Conservation (phyloP, 257 asterid genomes). For the Cynanchum wilfordii region DNA sequence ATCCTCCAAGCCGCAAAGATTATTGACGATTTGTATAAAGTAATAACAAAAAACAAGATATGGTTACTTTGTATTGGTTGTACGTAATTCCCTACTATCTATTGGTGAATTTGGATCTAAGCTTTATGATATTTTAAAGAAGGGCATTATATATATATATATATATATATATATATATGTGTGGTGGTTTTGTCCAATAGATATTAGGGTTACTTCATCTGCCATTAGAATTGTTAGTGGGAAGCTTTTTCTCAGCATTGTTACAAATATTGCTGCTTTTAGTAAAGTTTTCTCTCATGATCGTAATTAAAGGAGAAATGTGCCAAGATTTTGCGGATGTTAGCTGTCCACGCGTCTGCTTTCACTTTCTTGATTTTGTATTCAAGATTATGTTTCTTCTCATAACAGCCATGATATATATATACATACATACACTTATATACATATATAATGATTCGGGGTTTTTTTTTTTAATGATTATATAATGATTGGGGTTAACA, state of each 20-base stretch:
- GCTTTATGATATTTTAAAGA: slow-evolving; percentile 9
- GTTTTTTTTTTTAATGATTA: too few species aligned
- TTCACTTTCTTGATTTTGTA: slow-evolving; percentile 20
- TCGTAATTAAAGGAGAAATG: not conserved
- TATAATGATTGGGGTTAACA: too few species aligned
- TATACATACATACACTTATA: too few species aligned
- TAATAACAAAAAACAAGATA: not conserved
- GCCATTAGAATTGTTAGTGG: slow-evolving; percentile 32
- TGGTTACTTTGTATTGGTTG: not conserved
- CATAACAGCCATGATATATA: not conserved
- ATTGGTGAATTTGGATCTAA: slow-evolving; percentile 20
- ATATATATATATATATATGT: too few species aligned
- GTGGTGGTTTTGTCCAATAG: slow-evolving; percentile 19
- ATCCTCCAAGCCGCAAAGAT: slow-evolving; percentile 17
- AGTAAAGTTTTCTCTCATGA: slow-evolving; percentile 26
- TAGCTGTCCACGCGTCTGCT: slow-evolving; percentile 30
- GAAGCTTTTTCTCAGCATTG: slow-evolving; percentile 20
- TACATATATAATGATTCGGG: too few species aligned
- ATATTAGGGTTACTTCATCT: slow-evolving; percentile 20
- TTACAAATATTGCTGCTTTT: slow-evolving; percentile 20
- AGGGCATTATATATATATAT: slow-evolving; percentile 5
- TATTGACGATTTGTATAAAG: not conserved
- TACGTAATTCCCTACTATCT: not conserved
- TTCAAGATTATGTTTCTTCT: slow-evolving; percentile 5
- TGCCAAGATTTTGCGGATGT: slow-evolving; percentile 24